phyloP scores from a whole-genome alignment of 768 basidiomycete genomes.

The Cyclocybe cylindracea region DNA sequence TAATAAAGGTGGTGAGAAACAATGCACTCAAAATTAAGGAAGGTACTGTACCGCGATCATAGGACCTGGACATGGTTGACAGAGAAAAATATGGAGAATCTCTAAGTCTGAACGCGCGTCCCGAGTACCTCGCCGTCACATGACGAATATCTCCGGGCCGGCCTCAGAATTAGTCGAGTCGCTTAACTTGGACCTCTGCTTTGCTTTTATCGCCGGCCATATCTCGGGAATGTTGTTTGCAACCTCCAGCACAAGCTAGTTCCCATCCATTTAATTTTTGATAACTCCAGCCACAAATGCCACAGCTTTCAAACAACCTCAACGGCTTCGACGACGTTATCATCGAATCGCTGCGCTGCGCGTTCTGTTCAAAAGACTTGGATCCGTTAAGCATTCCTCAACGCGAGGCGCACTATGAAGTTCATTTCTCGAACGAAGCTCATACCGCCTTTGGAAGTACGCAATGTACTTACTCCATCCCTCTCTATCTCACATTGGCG shows the following conservation, averaged over 20 bases:
- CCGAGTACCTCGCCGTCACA: slow-evolving; percentile 29
- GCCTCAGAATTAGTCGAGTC: slow-evolving; percentile 7
- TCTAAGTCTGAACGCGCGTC: slow-evolving; percentile 50
- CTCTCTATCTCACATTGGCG: too few relatives aligned
- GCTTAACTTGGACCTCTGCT: too few relatives aligned
- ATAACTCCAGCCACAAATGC: neutral
- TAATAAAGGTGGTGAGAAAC: slow-evolving; percentile 26
- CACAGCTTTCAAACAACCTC: neutral
- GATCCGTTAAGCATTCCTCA: slow-evolving; percentile 31
- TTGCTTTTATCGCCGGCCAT: too few relatives aligned
- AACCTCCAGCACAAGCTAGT: too few relatives aligned
- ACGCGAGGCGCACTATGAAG: slow-evolving; percentile 57
- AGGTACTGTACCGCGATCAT: slow-evolving; percentile 80
- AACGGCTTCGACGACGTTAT: neutral
- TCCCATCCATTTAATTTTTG: neutral
- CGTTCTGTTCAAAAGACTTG: slow-evolving; percentile 50
- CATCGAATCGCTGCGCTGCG: slow-evolving; percentile 37
- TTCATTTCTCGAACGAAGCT: slow-evolving; percentile 37
- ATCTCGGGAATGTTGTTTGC: too few relatives aligned
- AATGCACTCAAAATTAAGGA: neutral
- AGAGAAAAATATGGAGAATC: slow-evolving; percentile 19
- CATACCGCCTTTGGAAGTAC: neutral
- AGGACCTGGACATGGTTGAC: slow-evolving; percentile 83
- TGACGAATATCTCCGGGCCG: slow-evolving; percentile 12
- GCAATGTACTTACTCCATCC: too few relatives aligned